These are phyloP conservation scores for Phalaenopsis aphrodite DNA, from an alignment of 106 monocot species.

Conservation along the genomic window DNA sequence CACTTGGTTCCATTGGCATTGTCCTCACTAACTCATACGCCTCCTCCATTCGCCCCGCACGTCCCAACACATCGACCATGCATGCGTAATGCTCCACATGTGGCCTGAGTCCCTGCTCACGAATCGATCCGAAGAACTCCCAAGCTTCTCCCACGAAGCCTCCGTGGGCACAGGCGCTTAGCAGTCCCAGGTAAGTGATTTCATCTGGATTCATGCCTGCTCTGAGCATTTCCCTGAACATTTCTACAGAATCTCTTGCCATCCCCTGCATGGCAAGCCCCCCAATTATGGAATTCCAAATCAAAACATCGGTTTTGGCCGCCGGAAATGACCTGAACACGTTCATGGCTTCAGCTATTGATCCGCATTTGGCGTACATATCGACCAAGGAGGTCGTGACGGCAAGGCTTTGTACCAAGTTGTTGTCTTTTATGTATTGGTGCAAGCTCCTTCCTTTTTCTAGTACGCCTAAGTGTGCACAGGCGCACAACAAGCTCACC, in stretches of 20 bases:
- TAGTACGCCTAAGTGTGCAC: conserved; percentile 48
- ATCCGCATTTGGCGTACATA: conserved; percentile 76
- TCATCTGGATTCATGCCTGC: conserved; percentile 47
- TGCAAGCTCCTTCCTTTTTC: conserved; percentile 49
- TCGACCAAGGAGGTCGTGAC: conserved; percentile 58
- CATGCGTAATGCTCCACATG: conserved; percentile 70
- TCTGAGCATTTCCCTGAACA: conserved; percentile 41
- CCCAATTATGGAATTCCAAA: conserved; percentile 63
- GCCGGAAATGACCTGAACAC: conserved; percentile 35
- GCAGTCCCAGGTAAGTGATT: conserved; percentile 58
- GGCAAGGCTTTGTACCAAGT: conserved; percentile 21
- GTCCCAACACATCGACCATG: conserved; percentile 60
- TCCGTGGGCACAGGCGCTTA: conserved; percentile 63
- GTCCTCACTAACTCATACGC: conserved; percentile 37
- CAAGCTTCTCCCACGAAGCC: conserved; percentile 58
- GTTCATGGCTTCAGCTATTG: conserved; percentile 39
- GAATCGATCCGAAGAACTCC: conserved; percentile 38
- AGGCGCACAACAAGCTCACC: conserved; percentile 63
- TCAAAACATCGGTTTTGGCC: conserved; percentile 47
- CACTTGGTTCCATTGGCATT: conserved; percentile 54
- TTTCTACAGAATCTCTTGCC: conserved; percentile 29
- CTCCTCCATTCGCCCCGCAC: conserved; percentile 43
- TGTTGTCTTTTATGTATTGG: conserved; percentile 24
- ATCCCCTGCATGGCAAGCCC: conserved; percentile 57
- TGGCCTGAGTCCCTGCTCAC: conserved; percentile 15